Base-by-base conservation (phyloP, 768 basidiomycete genomes). In the Lentinula boryana region DNA sequence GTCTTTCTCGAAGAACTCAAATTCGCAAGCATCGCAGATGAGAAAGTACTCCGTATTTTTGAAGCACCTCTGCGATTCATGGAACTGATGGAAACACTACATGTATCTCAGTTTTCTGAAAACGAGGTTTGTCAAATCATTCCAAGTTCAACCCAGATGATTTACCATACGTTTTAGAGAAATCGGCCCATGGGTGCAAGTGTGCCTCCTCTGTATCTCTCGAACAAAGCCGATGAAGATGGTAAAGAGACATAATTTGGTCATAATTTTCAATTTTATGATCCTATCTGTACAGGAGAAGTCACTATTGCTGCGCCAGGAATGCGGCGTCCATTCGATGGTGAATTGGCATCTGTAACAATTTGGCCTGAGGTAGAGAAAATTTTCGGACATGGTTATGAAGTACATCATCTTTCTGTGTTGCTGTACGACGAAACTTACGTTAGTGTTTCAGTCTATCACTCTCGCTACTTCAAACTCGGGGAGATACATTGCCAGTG, bases 301-400 rank as follows among this genome's bases (percentile, higher is more conserved):
- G 21, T 56, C 62, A 48, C 38, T 54, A 23, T 49, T 36, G 65
- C 60, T 32, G 52, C 58, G 58, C 41, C 50, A 35, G 55, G 31
- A 40, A 49, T 67, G 27, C 70, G 80, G 55, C 75, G 81, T n/a
- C 88, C 97, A 0, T 92, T 93, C 60, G 97, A 98, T 69, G 93
- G 91, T 10, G 95, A 98, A 71, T 80, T 98, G 0, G 87, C 93
- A 0, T 82, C 86, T 0, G 82, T 84, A 15, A 98, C 96, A 0
- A 78, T 98, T 0, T 99, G 97, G 97, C 97, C 96, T 0, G 97
- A 99, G 75, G 77, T 86, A 1, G 97, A 98, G 67, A 99, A 99
- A 71, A 79, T 99, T 0, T 99, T 97, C 70, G 97, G 96, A 4
- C 97, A 98, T 72, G 95, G 96, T 44, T 98, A 98, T 67, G 97